Base-by-base conservation (phyloP, 2,329 filamentous ascomycete genomes). In the Neodidymelliopsis sp. region DNA sequence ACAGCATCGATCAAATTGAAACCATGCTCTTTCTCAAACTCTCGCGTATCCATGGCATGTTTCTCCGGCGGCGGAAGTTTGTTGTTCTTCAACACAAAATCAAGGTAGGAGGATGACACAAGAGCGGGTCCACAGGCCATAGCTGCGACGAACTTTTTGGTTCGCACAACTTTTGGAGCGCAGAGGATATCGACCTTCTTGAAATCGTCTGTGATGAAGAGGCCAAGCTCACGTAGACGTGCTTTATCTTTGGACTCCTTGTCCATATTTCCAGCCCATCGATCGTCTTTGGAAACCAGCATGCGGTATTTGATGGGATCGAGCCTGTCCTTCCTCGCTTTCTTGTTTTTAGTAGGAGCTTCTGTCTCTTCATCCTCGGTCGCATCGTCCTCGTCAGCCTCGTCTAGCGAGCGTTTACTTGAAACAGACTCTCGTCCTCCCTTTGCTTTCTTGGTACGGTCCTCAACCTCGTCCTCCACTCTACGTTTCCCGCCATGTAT, bases 101-200 rank as follows among this genome's bases (percentile, higher is more conserved):
- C 89, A 48, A 99, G 84, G 71, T 91, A 99, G 7, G 83, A 81
- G 0, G 87, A 88, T 34, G 85, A 86, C 43, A 97, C 82, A 31
- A 97, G 83, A 1, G 83, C 81, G 0, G 91, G 90, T 0, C 89
- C 91, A 50, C 85, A 86, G 13, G 94, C 91, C 20, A 99, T 77
- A 10, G 91, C 91, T 53, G 87, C 88, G 38, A 97, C 86, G 68
- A 99, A 99, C 68, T 99, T 99, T 69, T 90, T 86, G 0, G 94
- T 99, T 27, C 94, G 88, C 24, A 97, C 84, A 53, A 97, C 85
- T 30, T 85, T 83, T 1, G 93, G 94, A 3, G 93, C 93, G 24
- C 91, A 91, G 9, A 99, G 83, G 69, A 96, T 90, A 62, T 93
- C 90, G 69, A 90, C 94, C 33, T 84, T 81, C 36, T 84, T 82